A percentile compares a stretch with the other conserved stretches of the same genome.
Conservation (phyloP, 768 basidiomycete genomes). For the Suillus placidus region DNA sequence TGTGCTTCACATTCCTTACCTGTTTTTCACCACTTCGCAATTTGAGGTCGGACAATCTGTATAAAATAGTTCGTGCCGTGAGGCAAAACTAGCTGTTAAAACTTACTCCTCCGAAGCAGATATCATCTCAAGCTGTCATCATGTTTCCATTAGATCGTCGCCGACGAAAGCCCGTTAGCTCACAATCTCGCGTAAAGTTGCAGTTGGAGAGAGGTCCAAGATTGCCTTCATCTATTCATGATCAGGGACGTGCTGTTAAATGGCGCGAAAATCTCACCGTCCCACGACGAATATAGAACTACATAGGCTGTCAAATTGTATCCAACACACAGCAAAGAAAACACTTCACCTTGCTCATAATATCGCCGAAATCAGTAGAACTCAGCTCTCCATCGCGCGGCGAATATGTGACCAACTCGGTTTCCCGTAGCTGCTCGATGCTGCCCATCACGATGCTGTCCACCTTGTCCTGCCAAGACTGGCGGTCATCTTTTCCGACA, state of each 20-base stretch:
- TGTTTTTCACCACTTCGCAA: constrained; percentile 77
- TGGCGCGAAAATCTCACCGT: constrained; percentile 48
- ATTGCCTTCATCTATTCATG: constrained; percentile 65
- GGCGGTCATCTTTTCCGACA: constrained; percentile 53
- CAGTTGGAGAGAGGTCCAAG: constrained; percentile 56
- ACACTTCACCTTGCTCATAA: constrained; percentile 76
- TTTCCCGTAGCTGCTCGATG: constrained; percentile 59
- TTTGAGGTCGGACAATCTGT: constrained; percentile 68
- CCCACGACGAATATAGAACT: constrained; percentile 77
- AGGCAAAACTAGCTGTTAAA: neutral
- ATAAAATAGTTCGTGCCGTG: constrained; percentile 7
- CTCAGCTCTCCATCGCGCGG: constrained; percentile 46
- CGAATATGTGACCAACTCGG: constrained; percentile 57
- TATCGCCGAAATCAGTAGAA: constrained; percentile 79
- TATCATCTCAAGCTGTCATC: constrained; percentile 61
- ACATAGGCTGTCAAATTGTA: constrained; percentile 12
- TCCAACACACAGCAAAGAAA: neutral
- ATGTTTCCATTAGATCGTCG: constrained; percentile 5
- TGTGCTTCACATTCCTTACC: constrained; percentile 37
- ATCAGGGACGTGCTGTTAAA: constrained; percentile 8
- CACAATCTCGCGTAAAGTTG: constrained; percentile 70
- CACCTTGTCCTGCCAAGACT: constrained; percentile 71
- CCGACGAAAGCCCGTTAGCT: constrained; percentile 21
- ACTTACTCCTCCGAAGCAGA: constrained; percentile 68
- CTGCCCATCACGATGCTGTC: constrained; percentile 76